phyloP scores from a whole-genome alignment of 495 filamentous ascomycete species.

The Hypoxylon lenormandii region DNA sequence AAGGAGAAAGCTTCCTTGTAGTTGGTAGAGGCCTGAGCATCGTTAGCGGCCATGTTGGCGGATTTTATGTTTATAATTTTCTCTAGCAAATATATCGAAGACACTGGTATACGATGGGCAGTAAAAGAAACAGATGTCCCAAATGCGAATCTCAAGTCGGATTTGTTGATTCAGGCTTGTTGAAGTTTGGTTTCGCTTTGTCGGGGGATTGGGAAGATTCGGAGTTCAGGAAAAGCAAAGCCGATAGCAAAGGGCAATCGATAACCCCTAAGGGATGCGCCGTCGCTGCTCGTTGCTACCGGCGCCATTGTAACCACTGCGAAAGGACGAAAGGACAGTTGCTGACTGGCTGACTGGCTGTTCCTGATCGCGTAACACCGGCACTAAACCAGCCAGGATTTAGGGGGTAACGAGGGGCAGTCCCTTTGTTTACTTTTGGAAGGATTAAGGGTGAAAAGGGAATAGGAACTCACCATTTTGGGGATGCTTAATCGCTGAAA shows the following conservation, averaged over 20 bases:
- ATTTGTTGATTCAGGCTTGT: constrained; percentile 3
- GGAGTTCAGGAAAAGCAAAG: constrained; percentile 24
- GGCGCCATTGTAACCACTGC: constrained; percentile 18
- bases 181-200: constrained; percentile 12
- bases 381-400: constrained; percentile 40
- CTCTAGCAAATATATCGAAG: constrained; percentile 8
- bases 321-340: constrained; percentile 34
- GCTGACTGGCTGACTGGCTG: constrained; percentile 46
- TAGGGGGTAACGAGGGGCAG: constrained; percentile 42
- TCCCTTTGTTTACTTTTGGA: constrained; percentile 34
- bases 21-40: constrained; percentile 90
- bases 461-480: constrained; percentile 40
- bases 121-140: neutral
- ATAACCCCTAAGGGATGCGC: constrained; percentile 13
- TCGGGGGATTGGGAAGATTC: constrained; percentile 14
- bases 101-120: neutral
- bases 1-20: constrained; percentile 99
- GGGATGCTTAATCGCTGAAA: constrained; percentile 7
- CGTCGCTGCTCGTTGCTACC: constrained; percentile 16
- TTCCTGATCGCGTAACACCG: constrained; percentile 42
- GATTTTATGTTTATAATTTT: constrained; percentile 8
- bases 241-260: constrained; percentile 2
- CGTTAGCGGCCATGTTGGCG: constrained; percentile 61
- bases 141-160: constrained; percentile 1
- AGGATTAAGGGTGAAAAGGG: constrained; percentile 2